Percentiles rank a stretch among this genome's conserved stretches.
These are phyloP conservation scores for Penicillium sp. DNA, from an alignment of 2,329 filamentous ascomycete genomes.

Conservation along the genomic window DNA sequence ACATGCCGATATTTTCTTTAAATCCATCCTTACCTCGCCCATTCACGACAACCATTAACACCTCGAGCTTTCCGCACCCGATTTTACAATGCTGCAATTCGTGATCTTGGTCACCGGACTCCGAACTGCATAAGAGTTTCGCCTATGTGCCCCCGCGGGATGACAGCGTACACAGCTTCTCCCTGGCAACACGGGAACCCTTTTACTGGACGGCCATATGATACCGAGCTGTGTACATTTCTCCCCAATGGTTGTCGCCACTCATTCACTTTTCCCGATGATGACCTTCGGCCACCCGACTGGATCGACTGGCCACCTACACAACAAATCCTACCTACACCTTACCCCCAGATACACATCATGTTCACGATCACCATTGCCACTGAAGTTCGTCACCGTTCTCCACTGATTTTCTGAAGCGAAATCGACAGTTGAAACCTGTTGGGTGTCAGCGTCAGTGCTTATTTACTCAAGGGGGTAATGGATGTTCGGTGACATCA, in stretches of 20 bases:
- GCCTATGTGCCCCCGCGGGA: background rate
- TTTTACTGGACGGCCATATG: background rate
- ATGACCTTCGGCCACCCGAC: constrained; percentile 21
- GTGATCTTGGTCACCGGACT: background rate
- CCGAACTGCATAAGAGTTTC: background rate
- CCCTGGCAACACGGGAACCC: constrained; percentile 1
- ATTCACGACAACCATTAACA: background rate
- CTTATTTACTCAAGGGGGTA: constrained; percentile 23
- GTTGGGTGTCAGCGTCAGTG: constrained; percentile 8
- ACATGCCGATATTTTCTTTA: background rate
- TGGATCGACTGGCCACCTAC: constrained; percentile 21
- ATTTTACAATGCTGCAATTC: background rate
- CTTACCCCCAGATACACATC: background rate
- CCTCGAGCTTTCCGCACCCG: background rate
- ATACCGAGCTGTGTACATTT: background rate
- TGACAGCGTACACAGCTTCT: background rate
- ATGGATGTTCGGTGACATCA: constrained; percentile 33
- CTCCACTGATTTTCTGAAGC: constrained; percentile 15
- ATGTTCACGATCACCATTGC: constrained; percentile 6
- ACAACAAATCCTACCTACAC: background rate
- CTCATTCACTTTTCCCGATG: constrained; percentile 9
- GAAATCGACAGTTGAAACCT: constrained; percentile 8
- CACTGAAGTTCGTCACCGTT: constrained; percentile 13
- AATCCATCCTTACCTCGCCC: background rate
- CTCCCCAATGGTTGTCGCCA: constrained; percentile 12